Base-by-base conservation (phyloP, 176 grass and related monocot species). In the Phyllostachys edulis region DNA sequence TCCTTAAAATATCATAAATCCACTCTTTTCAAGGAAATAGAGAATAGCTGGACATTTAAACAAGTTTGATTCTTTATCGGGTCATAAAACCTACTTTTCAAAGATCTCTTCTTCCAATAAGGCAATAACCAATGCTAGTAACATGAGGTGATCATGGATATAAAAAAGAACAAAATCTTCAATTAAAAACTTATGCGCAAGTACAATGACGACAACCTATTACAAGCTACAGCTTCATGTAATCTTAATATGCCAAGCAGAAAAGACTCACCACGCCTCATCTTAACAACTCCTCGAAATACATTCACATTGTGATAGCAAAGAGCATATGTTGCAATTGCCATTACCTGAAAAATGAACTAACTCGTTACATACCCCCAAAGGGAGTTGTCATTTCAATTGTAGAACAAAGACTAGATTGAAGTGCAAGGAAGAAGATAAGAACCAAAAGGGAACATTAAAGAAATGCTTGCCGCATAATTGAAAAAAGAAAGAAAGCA, bases 251-350 rank as follows among this genome's bases (percentile, higher is more conserved):
- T 52, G 32, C 18, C 24, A 84, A 71, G 36, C 59, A 70, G 17
- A 81, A 75, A 79, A 68, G 38, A 59, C 87, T 85, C 89, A 93
- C 91, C 91, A 69, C 91, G 88, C 83, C 91, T 87, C 85, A 93
- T 88, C 80, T 93, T 93, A 40, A 93, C 88, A 44, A 93, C 88
- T 79, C 85, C 91, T 88, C 71, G 89, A 46, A 93, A 93, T 39
- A 93, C 81, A 77, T 93, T 85, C 57, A 88, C 77, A 47, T 93
- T 90, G 45, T 93, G 88, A 63, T 93, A 93, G 77, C 91, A 93
- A 56, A 93, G 71, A 40, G 91, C 91, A 68, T 90, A 60, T 38
- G 91, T 93, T 40, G 88, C 91, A 87, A 93, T 90, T 68, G 88
- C 91, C 91, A 93, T 93, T 49, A 93, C 79, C 91, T 93, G 76